Conservation (phyloP, 2,329 filamentous ascomycete species). For the Nakataea oryzae region DNA sequence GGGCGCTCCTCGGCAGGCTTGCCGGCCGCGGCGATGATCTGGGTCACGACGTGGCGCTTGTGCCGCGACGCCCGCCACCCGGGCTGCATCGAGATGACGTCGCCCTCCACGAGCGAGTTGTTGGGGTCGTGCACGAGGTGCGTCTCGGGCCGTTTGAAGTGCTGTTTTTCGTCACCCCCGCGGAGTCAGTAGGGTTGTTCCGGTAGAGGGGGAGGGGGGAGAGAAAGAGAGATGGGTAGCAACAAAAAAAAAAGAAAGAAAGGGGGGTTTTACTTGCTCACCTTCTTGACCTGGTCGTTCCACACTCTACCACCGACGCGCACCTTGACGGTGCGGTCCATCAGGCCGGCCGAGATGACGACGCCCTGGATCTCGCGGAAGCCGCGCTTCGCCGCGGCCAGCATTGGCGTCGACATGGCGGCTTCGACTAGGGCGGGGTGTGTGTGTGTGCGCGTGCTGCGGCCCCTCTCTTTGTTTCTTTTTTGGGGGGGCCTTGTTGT, state of each 20-base stretch:
- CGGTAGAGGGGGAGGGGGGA: not conserved
- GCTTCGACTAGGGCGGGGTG: not conserved
- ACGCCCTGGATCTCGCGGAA: conserved; percentile 51
- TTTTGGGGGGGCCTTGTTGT: no score
- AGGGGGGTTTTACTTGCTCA: conserved; percentile 19
- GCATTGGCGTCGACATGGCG: conserved; percentile 24
- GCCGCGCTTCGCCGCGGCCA: conserved; percentile 27
- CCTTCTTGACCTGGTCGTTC: conserved; percentile 66
- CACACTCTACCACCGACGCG: conserved; percentile 60
- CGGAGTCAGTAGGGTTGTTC: not conserved
- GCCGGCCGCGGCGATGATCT: conserved; percentile 62
- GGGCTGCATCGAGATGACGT: conserved; percentile 61
- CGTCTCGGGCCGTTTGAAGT: conserved; percentile 53
- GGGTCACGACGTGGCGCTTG: conserved; percentile 65
- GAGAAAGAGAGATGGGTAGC: not conserved
- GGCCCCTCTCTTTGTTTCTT: not conserved
- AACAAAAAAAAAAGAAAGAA: not conserved
- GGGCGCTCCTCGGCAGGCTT: conserved; percentile 53
- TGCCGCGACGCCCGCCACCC: conserved; percentile 54
- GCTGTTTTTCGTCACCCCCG: no score
- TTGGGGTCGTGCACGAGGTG: conserved; percentile 72
- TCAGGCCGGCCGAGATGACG: conserved; percentile 67
- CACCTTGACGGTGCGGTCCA: conserved; percentile 72
- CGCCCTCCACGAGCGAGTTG: conserved; percentile 61
- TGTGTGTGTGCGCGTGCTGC: not conserved